Conservation (phyloP, 2,329 filamentous ascomycete species). For the Aureobasidium sp. region DNA sequence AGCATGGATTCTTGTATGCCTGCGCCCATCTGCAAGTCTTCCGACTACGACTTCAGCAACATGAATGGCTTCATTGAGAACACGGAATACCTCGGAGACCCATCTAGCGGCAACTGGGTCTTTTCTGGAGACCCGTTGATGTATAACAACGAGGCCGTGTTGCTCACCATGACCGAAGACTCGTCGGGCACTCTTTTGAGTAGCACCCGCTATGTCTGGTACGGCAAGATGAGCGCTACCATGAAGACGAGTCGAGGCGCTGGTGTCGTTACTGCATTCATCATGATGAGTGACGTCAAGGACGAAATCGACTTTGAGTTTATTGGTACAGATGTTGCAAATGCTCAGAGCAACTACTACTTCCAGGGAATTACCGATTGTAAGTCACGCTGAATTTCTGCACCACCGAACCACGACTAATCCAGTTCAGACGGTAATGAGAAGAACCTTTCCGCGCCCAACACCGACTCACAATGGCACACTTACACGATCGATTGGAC, state of each 20-base stretch:
- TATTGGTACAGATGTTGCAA: conserved; percentile 69
- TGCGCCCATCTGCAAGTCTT: conserved; percentile 70
- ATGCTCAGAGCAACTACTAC: conserved; percentile 92
- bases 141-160: conserved; percentile 58
- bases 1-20: conserved; percentile 79
- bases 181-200: conserved; percentile 84
- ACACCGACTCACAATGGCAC: conserved; percentile 75
- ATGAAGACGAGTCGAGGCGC: conserved; percentile 76
- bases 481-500: conserved; percentile 92
- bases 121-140: conserved; percentile 66
- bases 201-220: conserved; percentile 88
- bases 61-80: conserved; percentile 65
- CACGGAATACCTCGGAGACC: conserved; percentile 78
- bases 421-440: conserved; percentile 60
- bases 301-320: conserved; percentile 99
- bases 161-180: conserved; percentile 83
- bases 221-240: conserved; percentile 80
- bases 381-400: conserved; percentile 42
- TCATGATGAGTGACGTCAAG: conserved; percentile 89
- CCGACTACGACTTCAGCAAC: conserved; percentile 65
- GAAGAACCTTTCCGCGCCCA: conserved; percentile 58
- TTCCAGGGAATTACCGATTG: conserved; percentile 89
- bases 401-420: conserved; percentile 18
- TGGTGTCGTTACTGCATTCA: conserved; percentile 96
- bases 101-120: conserved; percentile 78